phyloP scores from a whole-genome alignment of 2,329 filamentous ascomycete species.

The Neonectria hederae region DNA sequence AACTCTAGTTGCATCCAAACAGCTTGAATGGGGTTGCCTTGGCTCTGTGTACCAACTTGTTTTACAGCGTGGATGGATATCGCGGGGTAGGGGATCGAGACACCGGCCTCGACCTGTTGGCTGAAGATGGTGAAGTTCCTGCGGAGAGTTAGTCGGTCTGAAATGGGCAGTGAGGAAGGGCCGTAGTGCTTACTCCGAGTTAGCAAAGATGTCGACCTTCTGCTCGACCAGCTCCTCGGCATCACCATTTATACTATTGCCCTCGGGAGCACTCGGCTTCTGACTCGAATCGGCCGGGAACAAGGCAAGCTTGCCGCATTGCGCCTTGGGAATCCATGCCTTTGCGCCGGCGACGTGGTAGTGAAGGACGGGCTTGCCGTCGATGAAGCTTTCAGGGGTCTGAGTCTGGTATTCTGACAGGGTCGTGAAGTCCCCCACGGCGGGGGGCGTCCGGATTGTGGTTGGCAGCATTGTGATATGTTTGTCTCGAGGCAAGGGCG shows the following conservation, averaged over 20 bases:
- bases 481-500: neutral
- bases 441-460: slow-evolving; percentile 67
- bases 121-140: slow-evolving; percentile 71
- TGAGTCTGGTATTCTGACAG: slow-evolving; percentile 76
- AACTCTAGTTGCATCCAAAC: slow-evolving; percentile 77
- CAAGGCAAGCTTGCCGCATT: slow-evolving; percentile 65
- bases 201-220: slow-evolving; percentile 66
- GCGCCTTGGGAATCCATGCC: slow-evolving; percentile 65
- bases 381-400: slow-evolving; percentile 78
- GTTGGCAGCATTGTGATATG: slow-evolving; percentile 54
- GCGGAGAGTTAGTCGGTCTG: slow-evolving; percentile 4
- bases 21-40: slow-evolving; percentile 53
- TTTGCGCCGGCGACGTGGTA: slow-evolving; percentile 66
- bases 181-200: slow-evolving; percentile 59
- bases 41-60: slow-evolving; percentile 56
- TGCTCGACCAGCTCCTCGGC: slow-evolving; percentile 55
- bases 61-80: slow-evolving; percentile 82
- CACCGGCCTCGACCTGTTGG: slow-evolving; percentile 62
- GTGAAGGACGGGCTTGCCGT: slow-evolving; percentile 76
- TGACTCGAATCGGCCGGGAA: slow-evolving; percentile 54
- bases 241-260: slow-evolving; percentile 41
- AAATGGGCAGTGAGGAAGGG: neutral
- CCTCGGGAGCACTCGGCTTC: slow-evolving; percentile 39
- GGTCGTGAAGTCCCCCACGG: slow-evolving; percentile 67
- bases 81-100: slow-evolving; percentile 77